Base-by-base conservation (phyloP, 257 asterid genomes). In the Coffea eugenioides region DNA sequence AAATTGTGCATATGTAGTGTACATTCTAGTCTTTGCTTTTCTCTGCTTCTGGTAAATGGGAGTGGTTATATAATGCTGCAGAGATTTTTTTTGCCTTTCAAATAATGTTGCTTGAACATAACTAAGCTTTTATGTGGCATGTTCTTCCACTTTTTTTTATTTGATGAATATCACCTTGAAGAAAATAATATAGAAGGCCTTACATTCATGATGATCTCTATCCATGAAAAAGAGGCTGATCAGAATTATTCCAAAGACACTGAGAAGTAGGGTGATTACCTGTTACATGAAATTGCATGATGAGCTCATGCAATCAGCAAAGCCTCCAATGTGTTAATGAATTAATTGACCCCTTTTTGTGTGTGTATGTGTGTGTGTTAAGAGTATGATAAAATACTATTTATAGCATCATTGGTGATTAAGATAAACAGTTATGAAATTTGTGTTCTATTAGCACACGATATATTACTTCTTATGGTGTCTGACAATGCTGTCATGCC, bases 401-500 rank as follows among this genome's bases (percentile, higher is more conserved):
- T 68, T 34, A 68, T 20, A 36, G 56, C 54, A 69, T n/a, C 10
- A 34, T 8, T 16, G 13, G 6, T 48, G 31, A 14, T 2, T 10
- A 31, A 18, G 25, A 57, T 25, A 41, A 18, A 4, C 3, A 21
- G 34, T 2, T 74, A 23, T 25, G 34, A 23, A 41, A 6, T 51
- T 9, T 27, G 8, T 8, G 16, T 72, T 72, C 77, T 49, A 34
- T 72, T 12, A 48, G 27, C 65, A 0, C 18, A 39, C 16, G 43
- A 31, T n/a, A 6, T 74, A 6, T 52, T 74, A 52, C 51, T 34
- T 54, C 49, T 20, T 25, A 4, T 41, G 46, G 69, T 43, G 36
- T 41, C 18, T 62, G 70, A 64, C 62, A 76, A 61, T 64, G 73
- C 41, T 34, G 54, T 74, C 45, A 5, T 74, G 67, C 48, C 67